Base-by-base conservation (phyloP, 1,284 basidiomycete species). In the Sphagnurus paluster region DNA sequence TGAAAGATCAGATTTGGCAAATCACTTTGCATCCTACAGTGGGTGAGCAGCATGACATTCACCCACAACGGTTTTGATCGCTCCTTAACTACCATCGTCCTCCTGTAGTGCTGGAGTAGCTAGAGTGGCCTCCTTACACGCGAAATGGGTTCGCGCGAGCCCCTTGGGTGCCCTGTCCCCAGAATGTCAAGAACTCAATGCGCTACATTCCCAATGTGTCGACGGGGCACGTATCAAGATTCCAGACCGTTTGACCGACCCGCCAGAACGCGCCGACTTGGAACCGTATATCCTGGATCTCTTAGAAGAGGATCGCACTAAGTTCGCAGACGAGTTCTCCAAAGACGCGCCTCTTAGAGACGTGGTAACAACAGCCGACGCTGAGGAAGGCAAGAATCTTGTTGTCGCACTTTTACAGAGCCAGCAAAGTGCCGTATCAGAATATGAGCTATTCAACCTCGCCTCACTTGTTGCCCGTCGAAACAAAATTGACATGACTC, bases 121-220 rank as follows among this genome's bases (percentile, higher is more conserved):
- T 0, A 69, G 70, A 37, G 75, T 83, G 3, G 69, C 77, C 0
- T 66, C 73, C 8, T 63, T 84, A 10, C 81, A 84, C 48, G 69
- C 70, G 2, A 76, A 77, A 61, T 85, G 82, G 82, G 73, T 76
- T 30, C 70, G 75, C 1, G 66, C 64, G 33, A 77, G 74, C 45
- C 72, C 77, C 0, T 62, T 74, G 38, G 82, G 82, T n/a, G 81
- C 82, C 0, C 66, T 83, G 54, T 76, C 77, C 56, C 62, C 73
- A 0, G 74, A 84, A 63, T 85, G 82, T 53, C 82, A 84, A 57
- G 82, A 85, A 55, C 66, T 85, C 23, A 84, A 84, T 50, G 82
- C 82, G 0, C 62, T 85, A 4, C 80, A 85, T 53, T 85, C 82
- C 2, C 79, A 82, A 45, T 79, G 75, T 2, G 82, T 84, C 1